Evolutionary conservation across 352 stramenopile genomes (phyloP), one percentile per base, ranked within the genome.

Genomic region (Phytophthora palmivora): DNA sequence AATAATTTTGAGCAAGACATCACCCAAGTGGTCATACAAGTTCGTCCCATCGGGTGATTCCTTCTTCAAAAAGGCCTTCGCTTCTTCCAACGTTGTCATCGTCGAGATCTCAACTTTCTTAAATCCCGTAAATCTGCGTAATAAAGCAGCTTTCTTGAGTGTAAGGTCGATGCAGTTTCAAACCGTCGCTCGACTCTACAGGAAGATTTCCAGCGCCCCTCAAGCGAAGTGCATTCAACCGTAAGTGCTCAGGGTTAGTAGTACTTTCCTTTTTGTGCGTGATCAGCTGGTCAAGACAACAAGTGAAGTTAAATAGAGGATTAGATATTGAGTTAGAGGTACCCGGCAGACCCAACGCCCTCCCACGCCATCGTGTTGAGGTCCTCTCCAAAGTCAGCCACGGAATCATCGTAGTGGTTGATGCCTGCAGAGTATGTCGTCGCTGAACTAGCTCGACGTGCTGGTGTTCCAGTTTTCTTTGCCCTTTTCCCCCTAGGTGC

Each of bases 61-160:
- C 46, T 94, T 88, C 72, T 96, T 89, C 50, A 97, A 59, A 62
- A 95, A 96, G 2, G 91, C 89, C 63, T 96, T 96, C 18, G 89
- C 90, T 62, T 94, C 84, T 30, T 97, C 91, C 41, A 96, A 67
- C 42, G 80, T 91, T 57, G 81, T 88, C 79, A 89, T 91, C 8
- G 38, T 33, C 16, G 30, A 3, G 7, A 34, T 19, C 8, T 12
- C 11, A 8, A 8, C 43, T 46, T 55, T 28, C 32, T 43, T 51
- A 37, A 11, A 16, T 49, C 15, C 6, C 34, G n/a, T 50, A 19
- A 41, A 60, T 48, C 42, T 61, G 32, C n/a, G 32, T 28, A 56
- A 56, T 51, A 43, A 53, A 30, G 6, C 3, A 44, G 12, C 21
- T 30, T n/a, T 49, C 26, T 58, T 48, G 24, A 58, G 32, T 32